Evolutionary conservation across 2,329 filamentous ascomycete species (phyloP), one percentile per base, ranked within the genome.

Genomic region (Fusarium pininemorale): DNA sequence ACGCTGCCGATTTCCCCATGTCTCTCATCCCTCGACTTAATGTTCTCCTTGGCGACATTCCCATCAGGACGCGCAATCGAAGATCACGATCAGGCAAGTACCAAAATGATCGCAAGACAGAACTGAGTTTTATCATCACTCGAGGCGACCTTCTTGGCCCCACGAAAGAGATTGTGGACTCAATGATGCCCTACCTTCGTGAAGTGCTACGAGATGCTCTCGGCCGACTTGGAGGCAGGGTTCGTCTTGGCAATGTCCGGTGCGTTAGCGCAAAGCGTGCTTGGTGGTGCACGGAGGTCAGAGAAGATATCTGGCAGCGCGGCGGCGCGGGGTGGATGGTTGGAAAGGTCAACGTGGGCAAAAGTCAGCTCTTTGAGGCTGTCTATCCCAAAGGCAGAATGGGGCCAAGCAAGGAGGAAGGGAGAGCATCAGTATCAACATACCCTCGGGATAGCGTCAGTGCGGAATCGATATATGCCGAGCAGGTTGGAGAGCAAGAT

Each of bases 311-410:
- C 53, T 95, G 91, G 88, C 84, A 91, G 48, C 90, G 94, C 55
- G 95, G 94, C 8, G 96, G 96, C 9, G 96, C 92, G 22, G 92
- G 93, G 22, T 99, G 96, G 96, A 92, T 99, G 87, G 93, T 99
- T 6, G 96, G 96, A n/a, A 98, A 98, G 82, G 94, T 95, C 72
- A 99, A 99, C 79, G 97, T 98, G 6, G 97, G 96, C 30, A 99
- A 99, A 83, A 98, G 96, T 77, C 92, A 93, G 79, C 88, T 99
- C 5, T 97, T 98, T 69, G 92, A 96, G 76, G 89, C 91, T 9
- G 90, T 98, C 13, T 98, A 95, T 78, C 96, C 97, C 8, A 96
- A 93, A 86, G 91, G 90, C 32, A 87, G 87, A 41, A 87, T 86
- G 83, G 85, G 83, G 66, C 74, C 78, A 16, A 55, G 48, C 10